Base-by-base conservation (phyloP, 139 green algal species). In the Chlorella sorokiniana region DNA sequence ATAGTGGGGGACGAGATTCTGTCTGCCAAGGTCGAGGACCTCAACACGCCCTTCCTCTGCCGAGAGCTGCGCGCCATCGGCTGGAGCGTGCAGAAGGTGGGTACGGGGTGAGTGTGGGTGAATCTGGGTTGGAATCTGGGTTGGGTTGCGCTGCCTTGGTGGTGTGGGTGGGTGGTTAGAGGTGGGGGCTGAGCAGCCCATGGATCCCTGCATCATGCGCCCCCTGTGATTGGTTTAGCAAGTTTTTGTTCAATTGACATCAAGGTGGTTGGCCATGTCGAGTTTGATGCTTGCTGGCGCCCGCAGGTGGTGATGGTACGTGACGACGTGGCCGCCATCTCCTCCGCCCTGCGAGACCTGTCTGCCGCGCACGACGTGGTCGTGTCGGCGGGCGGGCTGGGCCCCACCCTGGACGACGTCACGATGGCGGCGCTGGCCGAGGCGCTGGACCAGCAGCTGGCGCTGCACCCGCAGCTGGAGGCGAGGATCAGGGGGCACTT, bases 11-110 rank as follows among this genome's bases (percentile, higher is more conserved):
- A 92, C 62, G 90, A 93, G 72, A 86, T 93, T 48, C 82, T 93
- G 71, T 61, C 84, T 20, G 89, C 72, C 4, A 90, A 93, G 82
- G 91, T 97, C 31, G 83, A 90, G 40, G 93, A 97, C 62, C 70
- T 79, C 16, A 98, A 97, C 88, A 91, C 87, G 0, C 69, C 64
- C 14, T 97, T 95, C 74, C 78, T 98, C 27, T 98, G 94, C 71
- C n/a, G 40, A 3, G 79, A 88, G 83, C 84, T 93, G 48, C 51
- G 81, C 8, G 37, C 69, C 33, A 74, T 88, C 18, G 90, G 89
- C 10, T 93, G 89, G 89, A 62, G 59, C 2, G 88, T 92, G 1
- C 63, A 44, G 54, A 89, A 87, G 84, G 87, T 76, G 35, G 44
- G 51, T n/a, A n/a, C n/a, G n/a, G n/a, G n/a, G n/a, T n/a, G n/a